Base-by-base conservation (phyloP, 1,139 yeast genomes). In the Scheffersomyces titani region DNA sequence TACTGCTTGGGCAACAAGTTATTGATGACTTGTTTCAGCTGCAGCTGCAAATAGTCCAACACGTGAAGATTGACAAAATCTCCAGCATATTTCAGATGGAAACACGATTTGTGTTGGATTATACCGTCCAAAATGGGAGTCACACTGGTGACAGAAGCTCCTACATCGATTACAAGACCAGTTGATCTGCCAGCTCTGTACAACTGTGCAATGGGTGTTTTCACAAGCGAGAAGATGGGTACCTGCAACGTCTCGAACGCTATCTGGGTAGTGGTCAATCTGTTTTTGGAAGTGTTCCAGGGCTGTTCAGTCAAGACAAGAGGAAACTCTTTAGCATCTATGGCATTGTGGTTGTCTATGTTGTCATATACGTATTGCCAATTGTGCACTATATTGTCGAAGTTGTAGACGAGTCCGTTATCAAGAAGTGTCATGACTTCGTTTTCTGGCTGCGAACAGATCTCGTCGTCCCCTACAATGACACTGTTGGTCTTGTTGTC, bases 51-150 rank as follows among this genome's bases (percentile, higher is more conserved):
- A 59, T 70, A 78, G 66, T 80, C 71, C 62, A 81, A 67, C 1
- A 77, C 72, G 66, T 87, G 88, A 57, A 84, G 76, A 68, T 86
- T 87, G 57, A 86, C 70, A 70, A 85, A 89, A 66, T 88, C 89
- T 9, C 94, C 94, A 7, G 88, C 92, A 67, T 80, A 88, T 64
- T 82, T 84, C 18, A 88, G 81, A 69, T 82, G 87, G 59, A 80
- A 75, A 7, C 86, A 77, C 52, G 89, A 86, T 65, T 87, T 87
- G 59, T 78, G 75, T 56, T 88, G 82, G 55, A 89, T 82, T 19
- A 83, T 82, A 30, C 94, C 96, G 65, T 89, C 92, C 60, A 86
- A 76, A 44, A 89, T 80, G 16, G 94, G 93, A 0, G 92, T 88
- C 6, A 89, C 86, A 51, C 85, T 80, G 22, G 87, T 78, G 3